phyloP scores from a whole-genome alignment of 2,329 filamentous ascomycete genomes.

The Alternaria longipes region DNA sequence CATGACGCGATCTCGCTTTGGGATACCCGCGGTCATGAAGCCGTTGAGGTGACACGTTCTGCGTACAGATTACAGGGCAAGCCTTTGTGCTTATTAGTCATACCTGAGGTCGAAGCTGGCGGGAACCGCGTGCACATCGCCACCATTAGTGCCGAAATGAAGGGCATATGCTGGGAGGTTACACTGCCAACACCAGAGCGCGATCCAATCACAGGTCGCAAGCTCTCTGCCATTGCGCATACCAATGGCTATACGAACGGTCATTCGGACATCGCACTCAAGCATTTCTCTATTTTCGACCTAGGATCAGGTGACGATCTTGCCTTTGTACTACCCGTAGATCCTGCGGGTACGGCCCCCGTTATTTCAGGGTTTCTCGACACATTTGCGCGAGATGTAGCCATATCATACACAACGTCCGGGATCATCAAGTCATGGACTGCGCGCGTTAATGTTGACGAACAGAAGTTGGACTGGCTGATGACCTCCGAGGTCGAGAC shows the following conservation, averaged over 20 bases:
- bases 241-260: constrained; percentile 45
- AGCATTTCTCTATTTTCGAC: constrained; percentile 76
- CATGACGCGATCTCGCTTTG: constrained; percentile 76
- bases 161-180: constrained; percentile 84
- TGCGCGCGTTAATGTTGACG: constrained; percentile 71
- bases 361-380: constrained; percentile 82
- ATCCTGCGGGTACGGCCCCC: constrained; percentile 79
- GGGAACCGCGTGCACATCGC: constrained; percentile 70
- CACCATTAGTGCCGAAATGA: constrained; percentile 81
- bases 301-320: constrained; percentile 65
- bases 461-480: constrained; percentile 78
- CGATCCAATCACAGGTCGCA: constrained; percentile 40
- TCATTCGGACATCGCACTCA: constrained; percentile 57
- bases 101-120: constrained; percentile 71
- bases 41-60: constrained; percentile 66
- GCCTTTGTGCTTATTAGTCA: constrained; percentile 79
- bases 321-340: constrained; percentile 76
- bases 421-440: constrained; percentile 87
- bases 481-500: constrained; percentile 84
- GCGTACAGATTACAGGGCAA: constrained; percentile 71
- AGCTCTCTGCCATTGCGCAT: constrained; percentile 31
- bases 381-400: constrained; percentile 84
- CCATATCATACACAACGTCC: constrained; percentile 80
- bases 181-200: constrained; percentile 61
- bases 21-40: constrained; percentile 73